Conservation (phyloP, 1,139 yeast genomes). For the Lipomyces yarrowii region DNA sequence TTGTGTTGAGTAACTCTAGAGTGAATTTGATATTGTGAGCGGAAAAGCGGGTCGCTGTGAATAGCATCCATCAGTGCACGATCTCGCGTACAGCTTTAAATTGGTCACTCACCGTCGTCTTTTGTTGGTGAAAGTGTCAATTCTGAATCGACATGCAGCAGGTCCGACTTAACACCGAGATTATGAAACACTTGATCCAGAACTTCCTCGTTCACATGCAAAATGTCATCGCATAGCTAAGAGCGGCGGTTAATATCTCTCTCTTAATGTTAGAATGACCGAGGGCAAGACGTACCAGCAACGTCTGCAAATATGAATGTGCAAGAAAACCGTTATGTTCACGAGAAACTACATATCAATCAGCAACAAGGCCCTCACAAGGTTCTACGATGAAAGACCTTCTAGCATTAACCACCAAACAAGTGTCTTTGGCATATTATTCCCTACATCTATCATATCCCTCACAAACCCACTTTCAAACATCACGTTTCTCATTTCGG, state of each 20-base stretch:
- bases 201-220: not conserved
- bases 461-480: conserved; percentile 17
- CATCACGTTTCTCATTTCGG: conserved; percentile 8
- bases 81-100: too few species aligned
- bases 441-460: conserved; percentile 15
- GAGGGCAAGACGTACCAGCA: not conserved
- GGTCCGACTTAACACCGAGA: conserved; percentile 6
- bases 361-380: not conserved
- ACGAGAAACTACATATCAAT: conserved; percentile 5
- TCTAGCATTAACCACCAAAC: conserved; percentile 15
- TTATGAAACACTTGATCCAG: conserved; percentile 2
- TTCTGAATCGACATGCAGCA: not conserved
- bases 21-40: conserved; percentile 1
- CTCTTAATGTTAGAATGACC: not conserved
- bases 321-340: conserved; percentile 15
- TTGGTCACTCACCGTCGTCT: not conserved
- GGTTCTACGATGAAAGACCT: not conserved
- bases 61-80: too few species aligned
- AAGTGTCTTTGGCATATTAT: conserved; percentile 8
- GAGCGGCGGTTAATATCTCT: not conserved
- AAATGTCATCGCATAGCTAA: not conserved
- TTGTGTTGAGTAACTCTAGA: not conserved
- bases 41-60: not conserved
- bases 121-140: not conserved
- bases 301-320: not conserved